These are phyloP conservation scores for Candida namnaoensis DNA, from an alignment of 805 yeast species.

Conservation along the genomic window DNA sequence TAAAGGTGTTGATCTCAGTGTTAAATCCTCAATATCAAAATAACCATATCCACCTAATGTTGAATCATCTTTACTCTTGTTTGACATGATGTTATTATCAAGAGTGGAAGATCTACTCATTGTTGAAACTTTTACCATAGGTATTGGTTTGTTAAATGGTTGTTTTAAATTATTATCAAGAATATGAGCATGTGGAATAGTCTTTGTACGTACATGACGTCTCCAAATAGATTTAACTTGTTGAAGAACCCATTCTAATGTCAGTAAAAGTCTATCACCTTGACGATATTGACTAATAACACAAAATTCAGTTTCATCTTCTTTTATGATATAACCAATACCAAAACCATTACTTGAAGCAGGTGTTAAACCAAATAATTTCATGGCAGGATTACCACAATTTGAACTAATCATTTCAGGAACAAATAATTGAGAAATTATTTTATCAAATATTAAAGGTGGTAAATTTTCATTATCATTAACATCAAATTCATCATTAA, in stretches of 20 bases:
- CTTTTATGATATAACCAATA: conserved; percentile 83
- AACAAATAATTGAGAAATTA: conserved; percentile 25
- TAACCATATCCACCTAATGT: conserved; percentile 73
- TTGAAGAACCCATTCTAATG: conserved; percentile 58
- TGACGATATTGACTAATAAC: conserved; percentile 84
- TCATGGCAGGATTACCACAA: conserved; percentile 88
- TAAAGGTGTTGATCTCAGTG: conserved; percentile 41
- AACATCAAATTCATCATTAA: too few species aligned
- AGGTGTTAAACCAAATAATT: conserved; percentile 84
- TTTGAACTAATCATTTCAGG: conserved; percentile 51
- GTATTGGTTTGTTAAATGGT: not conserved
- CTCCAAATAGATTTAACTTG: conserved; percentile 46
- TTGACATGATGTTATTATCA: too few species aligned
- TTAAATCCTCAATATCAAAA: conserved; percentile 64
- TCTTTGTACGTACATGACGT: conserved; percentile 11
- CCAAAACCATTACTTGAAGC: conserved; percentile 86
- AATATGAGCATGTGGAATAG: conserved; percentile 20
- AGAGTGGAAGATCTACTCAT: too few species aligned
- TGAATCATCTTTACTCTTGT: conserved; percentile 18
- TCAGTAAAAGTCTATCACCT: conserved; percentile 68
- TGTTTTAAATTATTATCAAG: conserved; percentile 24
- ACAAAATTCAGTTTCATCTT: conserved; percentile 72
- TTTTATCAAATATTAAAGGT: conserved; percentile 34
- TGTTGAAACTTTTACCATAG: too few species aligned
- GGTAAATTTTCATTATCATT: conserved; percentile 21